Base-by-base conservation (phyloP, 441 rosid genomes). In the Corymbia citriodora region DNA sequence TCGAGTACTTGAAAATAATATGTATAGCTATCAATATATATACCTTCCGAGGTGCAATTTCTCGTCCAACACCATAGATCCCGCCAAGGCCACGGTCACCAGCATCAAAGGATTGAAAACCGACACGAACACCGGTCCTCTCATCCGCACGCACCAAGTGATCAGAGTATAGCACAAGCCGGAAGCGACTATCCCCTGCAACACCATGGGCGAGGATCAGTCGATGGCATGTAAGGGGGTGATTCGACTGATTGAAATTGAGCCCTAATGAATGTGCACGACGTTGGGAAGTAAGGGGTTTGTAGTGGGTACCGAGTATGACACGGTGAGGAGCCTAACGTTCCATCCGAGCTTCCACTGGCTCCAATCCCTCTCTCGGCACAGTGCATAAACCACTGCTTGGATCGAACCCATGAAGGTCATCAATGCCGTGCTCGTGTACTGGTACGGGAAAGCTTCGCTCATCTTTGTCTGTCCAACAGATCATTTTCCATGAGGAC, bases 381-480 rank as follows among this genome's bases (percentile, higher is more conserved):
- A 68, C 40, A 68, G 33, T 16, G 7, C 16, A 6, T 59, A 59
- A 23, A 59, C 29, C 13, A 11, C 29, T 10, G 27, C 63, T 59
- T 59, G 63, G 63, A 23, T 25, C 10, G 63, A 59, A 2, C 14
- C 63, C 63, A 59, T 59, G 29, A 59, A 59, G 63, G 63, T 59
- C 63, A 82, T 82, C 87, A 82, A 10, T 2, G 31, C 8, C 54
- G 87, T 82, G 87, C 87, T 45, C 6, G 63, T 59, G 63, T 59
- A 59, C 10, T 90, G 91, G 87, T 91, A 92, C 70, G 95, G 95
- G 87, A 93, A 92, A 85, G 27, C 68, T 59, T 91, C 88, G 23
- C 92, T 92, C 93, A 95, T 90, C 90, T 94, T 95, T 4, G 94
- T 92, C 93, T 94, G 36, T 45, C 7, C 12, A 59, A 59, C 13